Evolutionary conservation across 176 grass and related monocot genomes (phyloP), one percentile per base, ranked within the genome.

Genomic region (Areca catechu): DNA sequence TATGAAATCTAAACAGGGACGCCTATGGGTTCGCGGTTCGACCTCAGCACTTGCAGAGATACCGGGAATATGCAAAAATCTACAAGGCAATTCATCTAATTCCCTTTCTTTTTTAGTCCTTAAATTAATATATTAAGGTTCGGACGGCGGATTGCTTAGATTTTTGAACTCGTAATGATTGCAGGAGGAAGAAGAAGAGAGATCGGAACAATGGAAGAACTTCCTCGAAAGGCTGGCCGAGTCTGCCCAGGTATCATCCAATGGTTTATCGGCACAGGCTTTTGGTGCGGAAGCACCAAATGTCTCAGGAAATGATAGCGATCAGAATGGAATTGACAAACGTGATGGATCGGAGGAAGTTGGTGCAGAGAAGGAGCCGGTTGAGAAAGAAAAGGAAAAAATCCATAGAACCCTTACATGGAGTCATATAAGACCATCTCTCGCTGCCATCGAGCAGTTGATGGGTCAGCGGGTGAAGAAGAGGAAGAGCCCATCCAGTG

Each of bases 161-260:
- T 43, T 43, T 12, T 37, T 14, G 34, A 43, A 10, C 34, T 43
- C 10, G 14, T 14, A 12, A 43, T 43, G 34, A 2, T 54, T 49
- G 50, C 76, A 88, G 93, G 93, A 97, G 60, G 93, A 97, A 67
- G 93, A 97, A 64, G 93, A 97, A 70, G 87, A 97, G 80, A 91
- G 93, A 70, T 77, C 83, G 3, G 69, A 91, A 20, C 69, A 70
- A 75, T 97, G 93, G 93, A 88, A 87, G 24, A 84, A 97, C 60
- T 97, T 97, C 65, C 80, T 97, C 48, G 83, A 82, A 19, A 80
- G 83, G 66, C 77, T 97, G 64, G 71, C 68, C n/a, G 80, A 83
- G 17, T 84, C 74, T 4, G 28, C 57, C 0, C 57, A 89, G 68
- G 53, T 54, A n/a, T 62, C 70, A 47, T 12, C 66, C 29, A 51